Base-by-base conservation (phyloP, 2,329 filamentous ascomycete genomes). In the Sarocladium kiliense region DNA sequence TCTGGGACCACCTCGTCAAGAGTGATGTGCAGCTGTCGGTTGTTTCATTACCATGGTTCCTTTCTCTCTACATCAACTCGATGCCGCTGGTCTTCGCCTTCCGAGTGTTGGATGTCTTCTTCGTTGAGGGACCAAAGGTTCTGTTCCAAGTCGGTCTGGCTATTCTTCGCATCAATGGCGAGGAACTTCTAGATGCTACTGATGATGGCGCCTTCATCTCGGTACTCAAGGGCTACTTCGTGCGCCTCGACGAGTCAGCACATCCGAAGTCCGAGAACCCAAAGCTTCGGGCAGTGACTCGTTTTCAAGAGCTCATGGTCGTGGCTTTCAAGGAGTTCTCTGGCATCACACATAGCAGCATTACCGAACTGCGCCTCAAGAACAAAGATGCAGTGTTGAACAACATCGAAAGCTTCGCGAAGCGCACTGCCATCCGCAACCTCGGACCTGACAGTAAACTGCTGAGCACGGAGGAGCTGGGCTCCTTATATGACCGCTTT, bases 51-150 rank as follows among this genome's bases (percentile, higher is more conserved):
- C 94, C 94, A 2, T 99, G 94, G 94, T 99, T 99, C 68, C 79
- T 99, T 55, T 97, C 93, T 4, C 79, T 99, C 18, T 99, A 97
- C 73, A 95, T 99, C 77, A 99, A 99, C 79, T 97, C 93, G 1
- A 99, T 99, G 94, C 94, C 94, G 3, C 78, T 99, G 16, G 91
- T 97, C 1, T 99, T 97, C 71, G 94, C 94, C 45, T 99, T 97
- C 71, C 84, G 94, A 55, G 94, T 99, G 50, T 74, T 99, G 59
- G 94, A 99, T 65, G 93, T 99, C 51, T 99, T 99, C 76, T 99
- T 99, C 72, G 84, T 99, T 39, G 94, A 99, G 71, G 94, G 94
- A 0, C 93, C 94, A 16, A 97, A 97, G 72, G 94, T 97, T 1
- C 77, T 99, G 10, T 99, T 99, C 72, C 94, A 99, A 70, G 89